Evolutionary conservation across 1,284 basidiomycete genomes (phyloP).

Genomic region (Boletus mariae): DNA sequence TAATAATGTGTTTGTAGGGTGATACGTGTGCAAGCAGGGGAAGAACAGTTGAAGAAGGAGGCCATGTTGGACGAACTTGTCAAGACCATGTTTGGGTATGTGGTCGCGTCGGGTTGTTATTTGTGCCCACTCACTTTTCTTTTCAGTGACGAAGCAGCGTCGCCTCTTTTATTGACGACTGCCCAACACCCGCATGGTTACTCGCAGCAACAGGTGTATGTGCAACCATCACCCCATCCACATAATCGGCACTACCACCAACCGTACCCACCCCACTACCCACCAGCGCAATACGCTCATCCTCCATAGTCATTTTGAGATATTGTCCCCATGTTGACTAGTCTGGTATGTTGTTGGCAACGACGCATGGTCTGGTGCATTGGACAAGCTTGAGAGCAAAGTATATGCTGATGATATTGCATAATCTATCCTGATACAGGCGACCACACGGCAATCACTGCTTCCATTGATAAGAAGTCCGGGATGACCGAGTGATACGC

Average conservation of each 20-base stretch:
- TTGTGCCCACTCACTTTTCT: background rate
- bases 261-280: slow-evolving; percentile 11
- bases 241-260: slow-evolving; percentile 12
- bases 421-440: background rate
- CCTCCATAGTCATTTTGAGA: slow-evolving; percentile 10
- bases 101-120: background rate
- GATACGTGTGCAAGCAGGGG: slow-evolving; percentile 49
- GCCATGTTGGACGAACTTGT: slow-evolving; percentile 50
- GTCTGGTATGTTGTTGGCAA: background rate
- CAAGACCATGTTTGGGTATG: slow-evolving; percentile 51
- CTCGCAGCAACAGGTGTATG: slow-evolving; percentile 11
- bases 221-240: slow-evolving; percentile 9
- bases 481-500: background rate
- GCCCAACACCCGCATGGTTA: slow-evolving; percentile 6
- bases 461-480: background rate
- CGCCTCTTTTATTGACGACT: slow-evolving; percentile 14
- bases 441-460: background rate
- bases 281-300: slow-evolving; percentile 14
- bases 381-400: background rate
- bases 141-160: slow-evolving; percentile 32
- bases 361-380: background rate
- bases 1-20: slow-evolving; percentile 20
- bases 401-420: background rate
- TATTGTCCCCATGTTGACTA: background rate
- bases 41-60: slow-evolving; percentile 55